phyloP scores from a whole-genome alignment of 208 protist species.

The Trypanosoma caninum region DNA sequence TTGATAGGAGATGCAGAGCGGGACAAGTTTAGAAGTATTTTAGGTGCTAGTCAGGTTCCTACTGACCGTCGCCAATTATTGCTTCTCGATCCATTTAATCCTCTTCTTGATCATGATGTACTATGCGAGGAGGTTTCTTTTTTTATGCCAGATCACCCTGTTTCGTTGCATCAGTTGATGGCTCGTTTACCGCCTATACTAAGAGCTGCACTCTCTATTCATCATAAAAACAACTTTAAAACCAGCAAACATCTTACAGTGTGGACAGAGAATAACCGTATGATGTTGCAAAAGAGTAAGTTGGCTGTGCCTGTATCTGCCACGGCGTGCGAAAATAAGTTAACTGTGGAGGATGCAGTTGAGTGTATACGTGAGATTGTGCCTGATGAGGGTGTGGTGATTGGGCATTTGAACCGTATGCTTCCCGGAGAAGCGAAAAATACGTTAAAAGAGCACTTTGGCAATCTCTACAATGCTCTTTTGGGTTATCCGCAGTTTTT shows the following conservation, averaged over 20 bases:
- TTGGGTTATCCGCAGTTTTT: constrained; percentile 77
- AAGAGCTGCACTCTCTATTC: constrained; percentile 45
- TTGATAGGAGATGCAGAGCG: constrained; percentile 56
- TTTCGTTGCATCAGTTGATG: constrained; percentile 31
- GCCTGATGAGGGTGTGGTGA: constrained; percentile 56
- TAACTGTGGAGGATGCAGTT: constrained; percentile 67
- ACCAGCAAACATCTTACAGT: constrained; percentile 30
- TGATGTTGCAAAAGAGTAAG: constrained; percentile 50
- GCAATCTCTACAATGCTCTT: constrained; percentile 37
- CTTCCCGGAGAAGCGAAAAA: constrained; percentile 35
- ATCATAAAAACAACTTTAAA: constrained; percentile 37
- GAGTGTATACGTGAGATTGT: constrained; percentile 55
- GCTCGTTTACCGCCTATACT: constrained; percentile 60
- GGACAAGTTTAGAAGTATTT: constrained; percentile 28
- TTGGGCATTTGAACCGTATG: constrained; percentile 41
- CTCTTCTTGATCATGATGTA: constrained; percentile 57
- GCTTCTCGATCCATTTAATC: constrained; percentile 83
- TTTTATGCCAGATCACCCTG: constrained; percentile 47
- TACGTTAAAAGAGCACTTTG: constrained; percentile 56
- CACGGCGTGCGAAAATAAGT: constrained; percentile 3
- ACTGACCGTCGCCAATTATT: constrained; percentile 56
- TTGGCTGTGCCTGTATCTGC: constrained; percentile 14
- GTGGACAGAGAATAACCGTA: constrained; percentile 33
- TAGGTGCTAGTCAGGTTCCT: constrained; percentile 61
- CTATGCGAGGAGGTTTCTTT: constrained; percentile 72